Evolutionary conservation across 2,329 filamentous ascomycete species (phyloP).

Genomic region (Epichloe baconii): DNA sequence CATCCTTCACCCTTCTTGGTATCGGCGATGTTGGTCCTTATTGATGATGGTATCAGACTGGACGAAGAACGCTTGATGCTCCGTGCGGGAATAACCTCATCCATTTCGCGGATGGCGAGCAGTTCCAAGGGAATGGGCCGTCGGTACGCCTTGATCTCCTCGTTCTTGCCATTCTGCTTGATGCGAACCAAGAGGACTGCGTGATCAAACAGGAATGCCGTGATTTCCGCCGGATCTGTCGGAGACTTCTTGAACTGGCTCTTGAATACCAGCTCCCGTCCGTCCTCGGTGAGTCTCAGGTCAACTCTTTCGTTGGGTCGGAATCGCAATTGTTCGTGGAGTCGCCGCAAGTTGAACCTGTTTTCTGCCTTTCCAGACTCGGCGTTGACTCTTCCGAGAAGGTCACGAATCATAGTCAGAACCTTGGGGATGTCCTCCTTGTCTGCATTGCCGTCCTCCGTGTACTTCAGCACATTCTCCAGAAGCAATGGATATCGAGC

Average conservation of each 20-base stretch:
- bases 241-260: slow-evolving; percentile 85
- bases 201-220: slow-evolving; percentile 92
- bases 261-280: slow-evolving; percentile 87
- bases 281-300: slow-evolving; percentile 85
- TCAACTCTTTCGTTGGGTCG: slow-evolving; percentile 83
- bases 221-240: slow-evolving; percentile 79
- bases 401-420: slow-evolving; percentile 71
- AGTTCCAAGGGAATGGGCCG: slow-evolving; percentile 89
- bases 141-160: slow-evolving; percentile 90
- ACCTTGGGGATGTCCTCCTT: slow-evolving; percentile 87
- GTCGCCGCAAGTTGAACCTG: slow-evolving; percentile 83
- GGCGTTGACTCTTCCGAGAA: slow-evolving; percentile 77
- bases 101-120: slow-evolving; percentile 91
- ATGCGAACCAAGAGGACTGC: slow-evolving; percentile 82
- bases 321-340: slow-evolving; percentile 88
- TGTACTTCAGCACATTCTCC: slow-evolving; percentile 85
- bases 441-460: slow-evolving; percentile 77
- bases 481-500: slow-evolving; percentile 86
- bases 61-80: slow-evolving; percentile 82
- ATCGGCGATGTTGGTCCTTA: slow-evolving; percentile 32
- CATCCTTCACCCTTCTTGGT: slow-evolving; percentile 62
- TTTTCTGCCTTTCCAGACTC: slow-evolving; percentile 97
- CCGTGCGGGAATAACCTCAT: slow-evolving; percentile 74
- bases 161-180: slow-evolving; percentile 83
- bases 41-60: slow-evolving; percentile 54